Base-by-base conservation (phyloP, 768 basidiomycete species). In the Pluteus cervinus region DNA sequence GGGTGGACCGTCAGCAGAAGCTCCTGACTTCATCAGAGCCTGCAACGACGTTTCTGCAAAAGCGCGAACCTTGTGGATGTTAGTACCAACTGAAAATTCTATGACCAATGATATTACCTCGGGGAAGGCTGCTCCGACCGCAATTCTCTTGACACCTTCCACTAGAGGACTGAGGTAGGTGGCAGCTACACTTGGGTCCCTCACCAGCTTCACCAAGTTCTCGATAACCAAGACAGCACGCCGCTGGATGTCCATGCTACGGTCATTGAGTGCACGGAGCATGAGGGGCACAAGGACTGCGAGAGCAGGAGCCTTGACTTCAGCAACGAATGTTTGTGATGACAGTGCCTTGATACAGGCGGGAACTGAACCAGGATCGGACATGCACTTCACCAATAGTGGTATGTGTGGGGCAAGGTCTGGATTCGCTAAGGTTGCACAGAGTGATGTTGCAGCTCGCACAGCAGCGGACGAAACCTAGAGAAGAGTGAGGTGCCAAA, bases 131-230 rank as follows among this genome's bases (percentile, higher is more conserved):
- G 93, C 93, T 12, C 84, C 76, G 39, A 79, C 79, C 9, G 86
- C 86, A 47, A 97, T 90, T 60, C 85, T 87, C 53, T 87, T 78
- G 12, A 94, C 90, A 41, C 93, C 91, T 23, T 88, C 85, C 4
- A 94, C 83, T 28, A 98, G 79, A 26, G 82, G 71, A 46, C 83
- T 84, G 23, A 93, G 76, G 60, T 97, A 92, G 23, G 74, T 73
- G 3, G 92, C 93, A 35, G 94, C 94, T 25, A 97, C 78, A 42
- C 73, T 79, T 3, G 88, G 85, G 51, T 93, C 79, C 45, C 94
- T 85, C 28, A 98, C 94, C 44, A 98, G 86, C 64, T 97, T 98
- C 62, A 96, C 93, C 38, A 98, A 71, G 62, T 98, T 97, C 54
- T 94, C 91, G 43, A 92, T 78, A 53, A 97, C 90, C 33, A 97